Evolutionary conservation across 1,284 basidiomycete genomes (phyloP).

Genomic region (Pseudozyma thailandica): DNA sequence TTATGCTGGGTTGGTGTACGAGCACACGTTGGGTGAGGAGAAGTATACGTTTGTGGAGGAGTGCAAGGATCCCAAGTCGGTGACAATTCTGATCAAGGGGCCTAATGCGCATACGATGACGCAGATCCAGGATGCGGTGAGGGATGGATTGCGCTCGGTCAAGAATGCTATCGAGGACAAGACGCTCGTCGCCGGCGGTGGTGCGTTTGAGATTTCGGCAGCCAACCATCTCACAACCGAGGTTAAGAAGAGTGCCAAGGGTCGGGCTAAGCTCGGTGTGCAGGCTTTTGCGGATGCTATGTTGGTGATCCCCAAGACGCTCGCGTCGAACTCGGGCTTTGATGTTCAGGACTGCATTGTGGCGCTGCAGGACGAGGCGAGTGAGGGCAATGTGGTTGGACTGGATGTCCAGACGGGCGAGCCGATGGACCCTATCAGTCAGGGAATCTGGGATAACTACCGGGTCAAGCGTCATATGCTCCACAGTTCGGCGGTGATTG

Average conservation of each 20-base stretch:
- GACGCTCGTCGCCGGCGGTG: slow-evolving; percentile 88
- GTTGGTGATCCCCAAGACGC: slow-evolving; percentile 87
- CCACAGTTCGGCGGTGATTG: slow-evolving; percentile 95
- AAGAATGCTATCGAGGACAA: slow-evolving; percentile 97
- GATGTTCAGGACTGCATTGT: slow-evolving; percentile 97
- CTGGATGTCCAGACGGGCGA: slow-evolving; percentile 93
- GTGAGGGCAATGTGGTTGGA: slow-evolving; percentile 80
- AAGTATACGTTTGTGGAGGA: slow-evolving; percentile 99
- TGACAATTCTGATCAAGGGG: slow-evolving; percentile 87
- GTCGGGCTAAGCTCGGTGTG: slow-evolving; percentile 96
- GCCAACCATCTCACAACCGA: slow-evolving; percentile 79
- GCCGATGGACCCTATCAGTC: slow-evolving; percentile 92
- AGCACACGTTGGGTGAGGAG: slow-evolving; percentile 98
- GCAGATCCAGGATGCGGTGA: slow-evolving; percentile 95
- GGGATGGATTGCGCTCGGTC: slow-evolving; percentile 93
- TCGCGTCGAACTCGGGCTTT: slow-evolving; percentile 95
- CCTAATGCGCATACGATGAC: slow-evolving; percentile 96
- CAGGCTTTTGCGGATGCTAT: slow-evolving; percentile 96
- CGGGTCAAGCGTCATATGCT: slow-evolving; percentile 98
- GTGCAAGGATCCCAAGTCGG: slow-evolving; percentile 93
- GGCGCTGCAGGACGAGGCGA: slow-evolving; percentile 89
- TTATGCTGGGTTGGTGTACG: slow-evolving; percentile 97
- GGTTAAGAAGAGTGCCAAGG: slow-evolving; percentile 88
- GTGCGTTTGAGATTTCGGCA: slow-evolving; percentile 97
- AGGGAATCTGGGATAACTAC: slow-evolving; percentile 99